These are phyloP conservation scores for Solanum habrochaites DNA, from an alignment of 257 asterid genomes.

Conservation along the genomic window DNA sequence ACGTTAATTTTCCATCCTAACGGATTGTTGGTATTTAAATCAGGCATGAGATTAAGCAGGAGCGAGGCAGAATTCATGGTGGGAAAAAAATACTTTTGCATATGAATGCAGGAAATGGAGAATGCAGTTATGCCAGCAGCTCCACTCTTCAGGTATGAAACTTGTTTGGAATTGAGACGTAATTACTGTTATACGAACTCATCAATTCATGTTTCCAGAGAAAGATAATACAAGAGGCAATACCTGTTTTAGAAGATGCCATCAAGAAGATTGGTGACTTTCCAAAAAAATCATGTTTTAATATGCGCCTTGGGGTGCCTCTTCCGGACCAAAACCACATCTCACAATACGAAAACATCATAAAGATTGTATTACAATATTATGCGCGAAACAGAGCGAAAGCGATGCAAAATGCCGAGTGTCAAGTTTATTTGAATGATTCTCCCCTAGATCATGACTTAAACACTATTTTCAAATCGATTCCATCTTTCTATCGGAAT, in stretches of 20 bases:
- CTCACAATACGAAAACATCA: not conserved
- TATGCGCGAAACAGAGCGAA: not conserved
- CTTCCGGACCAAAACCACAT: conserved; percentile 33
- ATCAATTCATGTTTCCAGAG: not conserved
- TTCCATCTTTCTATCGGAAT: not conserved
- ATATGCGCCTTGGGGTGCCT: conserved; percentile 27
- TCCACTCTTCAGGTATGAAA: conserved; percentile 13
- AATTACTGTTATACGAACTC: too few relatives aligned
- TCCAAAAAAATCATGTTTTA: not conserved
- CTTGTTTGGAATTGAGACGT: too few relatives aligned
- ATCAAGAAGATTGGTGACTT: not conserved
- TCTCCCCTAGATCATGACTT: not conserved
- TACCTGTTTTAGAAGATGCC: conserved; percentile 6
- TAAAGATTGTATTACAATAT: not conserved
- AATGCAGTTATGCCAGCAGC: conserved; percentile 14
- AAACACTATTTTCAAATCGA: not conserved
- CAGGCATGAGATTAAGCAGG: too few relatives aligned
- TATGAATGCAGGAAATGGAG: conserved; percentile 19
- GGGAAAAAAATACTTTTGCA: not conserved
- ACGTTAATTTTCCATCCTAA: too few relatives aligned
- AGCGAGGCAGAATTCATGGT: not conserved
- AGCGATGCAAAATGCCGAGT: not conserved
- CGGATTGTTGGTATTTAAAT: too few relatives aligned
- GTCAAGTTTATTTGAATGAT: not conserved
- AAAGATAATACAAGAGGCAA: not conserved